Conservation (phyloP, 2,329 filamentous ascomycete genomes). For the Nemania abortiva region DNA sequence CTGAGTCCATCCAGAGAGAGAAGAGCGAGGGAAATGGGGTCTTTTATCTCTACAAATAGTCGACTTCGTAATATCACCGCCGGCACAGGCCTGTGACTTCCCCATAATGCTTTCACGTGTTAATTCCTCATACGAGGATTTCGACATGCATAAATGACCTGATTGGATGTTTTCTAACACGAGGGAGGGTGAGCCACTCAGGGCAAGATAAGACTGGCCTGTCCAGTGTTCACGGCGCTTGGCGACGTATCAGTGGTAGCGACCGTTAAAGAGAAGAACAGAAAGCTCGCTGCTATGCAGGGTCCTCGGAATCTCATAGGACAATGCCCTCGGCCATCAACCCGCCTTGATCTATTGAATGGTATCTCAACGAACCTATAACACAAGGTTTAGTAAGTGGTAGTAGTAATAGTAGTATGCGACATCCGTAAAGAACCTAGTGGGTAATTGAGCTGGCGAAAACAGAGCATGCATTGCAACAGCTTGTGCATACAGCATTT, state of each 20-base stretch:
- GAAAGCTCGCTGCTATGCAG: neutral
- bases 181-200: slow-evolving; percentile 20
- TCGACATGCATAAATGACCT: slow-evolving; percentile 4
- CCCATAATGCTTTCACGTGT: slow-evolving; percentile 32
- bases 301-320: neutral
- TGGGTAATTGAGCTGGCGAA: neutral
- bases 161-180: slow-evolving; percentile 26
- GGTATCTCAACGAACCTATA: neutral
- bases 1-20: slow-evolving; percentile 6
- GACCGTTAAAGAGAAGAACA: neutral
- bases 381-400: neutral
- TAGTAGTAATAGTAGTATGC: neutral
- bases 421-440: neutral
- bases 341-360: neutral
- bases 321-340: neutral
- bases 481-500: neutral
- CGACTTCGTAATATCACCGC: slow-evolving; percentile 17
- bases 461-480: neutral
- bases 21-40: neutral
- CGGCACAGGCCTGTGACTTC: slow-evolving; percentile 16
- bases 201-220: slow-evolving; percentile 10
- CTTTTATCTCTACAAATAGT: slow-evolving; percentile 29
- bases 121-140: slow-evolving; percentile 25
- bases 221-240: neutral
- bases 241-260: slow-evolving; percentile 3